Evolutionary conservation across 805 yeast genomes (phyloP).

Genomic region (Zygosaccharomyces bisporus): DNA sequence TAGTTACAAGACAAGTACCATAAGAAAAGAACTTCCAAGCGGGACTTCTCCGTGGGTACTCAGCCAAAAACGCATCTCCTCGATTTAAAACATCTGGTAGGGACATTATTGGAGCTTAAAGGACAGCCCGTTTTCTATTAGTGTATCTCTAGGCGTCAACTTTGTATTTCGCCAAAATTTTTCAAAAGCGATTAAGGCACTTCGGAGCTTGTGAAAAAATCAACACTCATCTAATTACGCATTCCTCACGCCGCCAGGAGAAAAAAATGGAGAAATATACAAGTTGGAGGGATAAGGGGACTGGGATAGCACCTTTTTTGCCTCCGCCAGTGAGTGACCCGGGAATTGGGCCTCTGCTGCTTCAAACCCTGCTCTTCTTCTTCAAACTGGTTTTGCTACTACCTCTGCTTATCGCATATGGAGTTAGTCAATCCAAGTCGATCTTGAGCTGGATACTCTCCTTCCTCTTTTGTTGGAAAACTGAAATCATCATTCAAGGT

Average conservation of each 20-base stretch:
- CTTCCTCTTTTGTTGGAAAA: slow-evolving; percentile 37
- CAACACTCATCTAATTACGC: not conserved
- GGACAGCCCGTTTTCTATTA: not conserved
- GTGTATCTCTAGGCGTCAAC: not conserved
- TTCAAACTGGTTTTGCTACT: slow-evolving; percentile 18
- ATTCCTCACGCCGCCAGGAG: not conserved
- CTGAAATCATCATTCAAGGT: slow-evolving; percentile 43
- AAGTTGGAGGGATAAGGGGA: slow-evolving; percentile 81
- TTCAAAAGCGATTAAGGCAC: not conserved
- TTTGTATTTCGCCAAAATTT: not conserved
- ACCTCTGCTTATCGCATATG: slow-evolving; percentile 20
- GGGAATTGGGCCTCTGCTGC: slow-evolving; percentile 10
- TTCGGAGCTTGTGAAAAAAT: not conserved
- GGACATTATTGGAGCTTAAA: slow-evolving; percentile 47
- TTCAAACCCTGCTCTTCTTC: slow-evolving; percentile 10
- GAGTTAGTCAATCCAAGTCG: slow-evolving; percentile 10
- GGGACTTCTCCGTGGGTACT: slow-evolving; percentile 55
- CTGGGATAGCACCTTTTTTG: slow-evolving; percentile 89
- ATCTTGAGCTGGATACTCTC: slow-evolving; percentile 24
- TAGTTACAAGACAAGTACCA: slow-evolving; percentile 62
- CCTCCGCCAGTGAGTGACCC: slow-evolving; percentile 42
- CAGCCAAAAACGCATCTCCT: slow-evolving; percentile 66
- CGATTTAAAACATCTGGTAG: slow-evolving; percentile 61
- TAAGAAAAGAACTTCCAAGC: slow-evolving; percentile 70
- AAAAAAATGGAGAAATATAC: slow-evolving; percentile 73